These are phyloP conservation scores for Euphorbia lathyris DNA, from an alignment of 345 rosid genomes.

Conservation along the genomic window DNA sequence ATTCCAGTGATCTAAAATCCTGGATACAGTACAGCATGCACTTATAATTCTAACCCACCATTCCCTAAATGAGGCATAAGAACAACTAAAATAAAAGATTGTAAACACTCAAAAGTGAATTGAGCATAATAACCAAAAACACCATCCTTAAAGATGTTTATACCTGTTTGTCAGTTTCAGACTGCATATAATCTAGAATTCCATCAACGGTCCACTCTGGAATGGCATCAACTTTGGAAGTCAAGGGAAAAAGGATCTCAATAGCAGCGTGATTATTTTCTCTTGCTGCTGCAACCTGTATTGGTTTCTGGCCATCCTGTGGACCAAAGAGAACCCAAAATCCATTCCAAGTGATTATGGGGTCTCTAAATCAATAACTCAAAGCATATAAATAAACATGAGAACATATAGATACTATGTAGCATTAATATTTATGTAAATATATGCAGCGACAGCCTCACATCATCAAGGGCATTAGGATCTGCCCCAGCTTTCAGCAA, in stretches of 20 bases:
- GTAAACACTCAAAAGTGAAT: background rate
- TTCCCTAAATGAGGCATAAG: background rate
- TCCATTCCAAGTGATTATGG: background rate
- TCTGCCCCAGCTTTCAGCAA: conserved; percentile 84
- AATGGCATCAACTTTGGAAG: conserved; percentile 46
- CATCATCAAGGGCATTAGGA: conserved; percentile 75
- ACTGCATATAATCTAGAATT: conserved; percentile 51
- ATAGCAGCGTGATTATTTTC: conserved; percentile 58
- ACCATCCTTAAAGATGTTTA: conserved; percentile 4
- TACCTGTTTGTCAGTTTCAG: conserved; percentile 56
- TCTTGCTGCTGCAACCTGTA: conserved; percentile 81
- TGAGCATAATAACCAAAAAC: background rate
- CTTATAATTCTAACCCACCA: background rate
- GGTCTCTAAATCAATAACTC: too few species aligned
- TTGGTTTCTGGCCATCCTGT: conserved; percentile 81
- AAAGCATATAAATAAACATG: background rate
- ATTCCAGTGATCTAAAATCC: background rate
- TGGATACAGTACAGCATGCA: background rate
- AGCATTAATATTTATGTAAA: background rate
- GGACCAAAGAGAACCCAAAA: conserved; percentile 11
- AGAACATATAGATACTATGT: background rate
- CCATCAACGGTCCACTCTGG: conserved; percentile 80
- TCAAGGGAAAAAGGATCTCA: conserved; percentile 69
- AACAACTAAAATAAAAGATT: background rate
- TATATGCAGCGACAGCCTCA: conserved; percentile 18